Evolutionary conservation across 805 yeast genomes (phyloP), one percentile per base, ranked within the genome.

Genomic region (Metschnikowia santaceciliae): DNA sequence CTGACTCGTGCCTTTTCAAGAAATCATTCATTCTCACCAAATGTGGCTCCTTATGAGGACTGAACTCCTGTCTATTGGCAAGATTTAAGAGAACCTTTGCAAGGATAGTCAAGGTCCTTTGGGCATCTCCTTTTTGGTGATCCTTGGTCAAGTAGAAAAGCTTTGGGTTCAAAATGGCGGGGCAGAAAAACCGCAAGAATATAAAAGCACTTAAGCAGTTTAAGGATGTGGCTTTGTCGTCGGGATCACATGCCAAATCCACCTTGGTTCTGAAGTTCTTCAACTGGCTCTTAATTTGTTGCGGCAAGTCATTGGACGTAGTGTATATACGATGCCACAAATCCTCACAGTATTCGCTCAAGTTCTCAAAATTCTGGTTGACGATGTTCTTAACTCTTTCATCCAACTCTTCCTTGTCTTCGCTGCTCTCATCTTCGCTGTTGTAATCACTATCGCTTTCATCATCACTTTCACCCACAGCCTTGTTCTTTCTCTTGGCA

Each of bases 161-260:
- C 60, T 89, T 90, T 0, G 99, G 99, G 61, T 90, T 91, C 62
- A 94, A 69, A 30, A 92, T 79, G 0, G 96, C 96, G 0, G 99
- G 98, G 60, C 97, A 90, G 56, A 90, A 79, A 66, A 74, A 74
- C 51, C 78, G 58, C 53, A 92, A 69, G 64, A 92, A 94, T 11
- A 92, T 70, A 60, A 94, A 88, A 0, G 96, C 90, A 19, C 94
- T 80, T 32, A 91, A 70, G 46, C 96, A 87, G 61, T 90, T 86
- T 52, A 86, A 71, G 0, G 90, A 78, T 0, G 78, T 74, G 2
- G 64, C 61, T 51, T 72, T 71, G 59, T 83, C 86, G 13, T 70
- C 74, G 1, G 84, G 81, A 54, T 79, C 82, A 53, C 81, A 76
- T 10, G 80, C 79, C 38, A 81, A 64, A 58, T 86, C 95, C 22